Conservation (phyloP, 2,329 filamentous ascomycete species). For the Venturia oleaginea region DNA sequence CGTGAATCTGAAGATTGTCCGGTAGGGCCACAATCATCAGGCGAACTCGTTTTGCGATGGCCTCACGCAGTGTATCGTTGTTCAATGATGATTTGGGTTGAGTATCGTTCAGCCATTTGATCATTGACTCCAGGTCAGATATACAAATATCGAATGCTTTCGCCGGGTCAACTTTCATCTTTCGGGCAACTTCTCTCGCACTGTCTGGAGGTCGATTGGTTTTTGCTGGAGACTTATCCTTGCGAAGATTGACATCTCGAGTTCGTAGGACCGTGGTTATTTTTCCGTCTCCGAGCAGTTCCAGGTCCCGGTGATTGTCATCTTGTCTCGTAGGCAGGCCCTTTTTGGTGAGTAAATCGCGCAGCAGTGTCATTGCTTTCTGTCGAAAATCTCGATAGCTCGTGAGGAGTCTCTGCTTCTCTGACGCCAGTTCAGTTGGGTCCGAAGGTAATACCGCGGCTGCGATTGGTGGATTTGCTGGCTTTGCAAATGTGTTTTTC, state of each 20-base stretch:
- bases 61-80: slow-evolving; percentile 12
- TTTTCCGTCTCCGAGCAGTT: neutral
- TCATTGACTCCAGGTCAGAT: slow-evolving; percentile 12
- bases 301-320: neutral
- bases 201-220: slow-evolving; percentile 2
- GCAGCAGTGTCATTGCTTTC: neutral
- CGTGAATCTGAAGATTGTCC: slow-evolving; percentile 6
- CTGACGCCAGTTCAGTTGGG: neutral
- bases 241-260: neutral
- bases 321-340: neutral
- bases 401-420: neutral
- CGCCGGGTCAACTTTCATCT: slow-evolving; percentile 5
- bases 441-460: neutral
- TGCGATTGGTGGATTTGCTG: neutral
- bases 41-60: slow-evolving; percentile 11
- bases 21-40: slow-evolving; percentile 12
- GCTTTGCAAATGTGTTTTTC: neutral
- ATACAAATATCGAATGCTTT: slow-evolving; percentile 1
- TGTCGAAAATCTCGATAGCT: neutral
- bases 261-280: slow-evolving; percentile 2
- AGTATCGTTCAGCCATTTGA: neutral
- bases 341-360: neutral
- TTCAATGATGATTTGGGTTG: slow-evolving; percentile 1
- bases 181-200: slow-evolving; percentile 1
- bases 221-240: neutral